Evolutionary conservation across 257 asterid species (phyloP), one percentile per base, ranked within the genome.

Genomic region (Anisodus acutangulus): DNA sequence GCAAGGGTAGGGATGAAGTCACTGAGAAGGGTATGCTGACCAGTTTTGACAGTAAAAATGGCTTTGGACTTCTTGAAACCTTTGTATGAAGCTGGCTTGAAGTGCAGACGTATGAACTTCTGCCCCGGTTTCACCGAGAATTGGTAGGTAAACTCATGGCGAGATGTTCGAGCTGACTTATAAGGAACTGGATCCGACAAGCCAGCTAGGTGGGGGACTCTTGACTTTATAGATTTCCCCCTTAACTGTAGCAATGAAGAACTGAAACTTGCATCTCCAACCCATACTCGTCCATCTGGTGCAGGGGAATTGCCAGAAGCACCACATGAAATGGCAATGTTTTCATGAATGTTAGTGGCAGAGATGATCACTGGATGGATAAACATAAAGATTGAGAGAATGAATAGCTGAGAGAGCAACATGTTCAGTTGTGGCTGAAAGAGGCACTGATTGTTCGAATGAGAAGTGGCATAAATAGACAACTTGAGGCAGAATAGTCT

Each of bases 321-420:
- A 43, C 97, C 94, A 79, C 95, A 91, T 49, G 95, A 93, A 86
- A 93, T 82, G 85, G 91, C 91, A 47, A 86, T 43, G 55, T 63
- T 78, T 13, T 87, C 89, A 6, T 81, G 86, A 47, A 59, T 64
- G 84, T 37, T 39, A 78, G 57, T 85, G 66, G 90, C 87, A 70
- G 43, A 67, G 79, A 84, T 79, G 78, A 69, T 70, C 37, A 81
- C 53, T 8, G 78, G 80, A 41, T 81, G 49, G 64, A 86, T 70
- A 84, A 22, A 70, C 22, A 90, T 79, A 70, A 58, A 39, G 6
- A 69, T 1, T 53, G 15, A 74, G 45, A 85, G 81, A 63, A 85
- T 57, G 60, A 86, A 66, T 74, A 82, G 19, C 19, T 71, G 49
- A 37, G 63, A 78, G 67, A 39, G 53, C 5, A 41, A 69, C 54